Base-by-base conservation (phyloP, 768 basidiomycete genomes). In the Termitomyces sp. region DNA sequence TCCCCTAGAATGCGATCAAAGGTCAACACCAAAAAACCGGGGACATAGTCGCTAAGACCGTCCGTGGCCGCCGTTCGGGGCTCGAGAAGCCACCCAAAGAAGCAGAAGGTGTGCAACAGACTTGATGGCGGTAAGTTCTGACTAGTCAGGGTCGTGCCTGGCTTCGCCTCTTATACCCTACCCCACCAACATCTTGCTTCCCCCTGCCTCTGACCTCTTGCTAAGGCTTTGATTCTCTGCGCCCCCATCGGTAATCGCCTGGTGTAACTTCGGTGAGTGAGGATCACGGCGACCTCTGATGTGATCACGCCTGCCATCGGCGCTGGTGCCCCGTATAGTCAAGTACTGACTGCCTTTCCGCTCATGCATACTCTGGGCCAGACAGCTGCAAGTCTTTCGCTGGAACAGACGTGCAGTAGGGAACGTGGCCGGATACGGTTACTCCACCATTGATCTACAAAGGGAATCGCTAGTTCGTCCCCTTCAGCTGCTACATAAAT, bases 261-360 rank as follows among this genome's bases (percentile, higher is more conserved):
- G 29, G 21, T 29, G 12, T 1, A 35, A 29, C 32, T 5, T 45
- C 29, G 53, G 53, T 53, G 50, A 58, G 50, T 58, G 51, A 53
- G 5, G 7, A 46, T 57, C 56, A 44, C 27, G 25, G 31, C 35
- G 11, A n/a, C n/a, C n/a, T 46, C 27, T 57, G 57, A 58, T 42
- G 57, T 58, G 57, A 58, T 53, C 51, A 47, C 34, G n/a, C 21
- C 50, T 58, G 44, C 43, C 35, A 31, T 46, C 44, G 19, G 23
- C 35, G 23, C 21, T 12, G 29, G 19, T 42, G 21, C n/a, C n/a
- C 32, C 3, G 50, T 34, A 21, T 21, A 47, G 47, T 34, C 47
- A 23, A 34, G 25, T 25, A 38, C 54, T 54, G 44, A 46, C 34
- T 23, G 0, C 9, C 14, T 17, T 49, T 17, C 10, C 10, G 21